A percentile compares a stretch with the other conserved stretches of the same genome.
phyloP scores from a whole-genome alignment of 345 rosid genomes.

The Murraya koenigii region DNA sequence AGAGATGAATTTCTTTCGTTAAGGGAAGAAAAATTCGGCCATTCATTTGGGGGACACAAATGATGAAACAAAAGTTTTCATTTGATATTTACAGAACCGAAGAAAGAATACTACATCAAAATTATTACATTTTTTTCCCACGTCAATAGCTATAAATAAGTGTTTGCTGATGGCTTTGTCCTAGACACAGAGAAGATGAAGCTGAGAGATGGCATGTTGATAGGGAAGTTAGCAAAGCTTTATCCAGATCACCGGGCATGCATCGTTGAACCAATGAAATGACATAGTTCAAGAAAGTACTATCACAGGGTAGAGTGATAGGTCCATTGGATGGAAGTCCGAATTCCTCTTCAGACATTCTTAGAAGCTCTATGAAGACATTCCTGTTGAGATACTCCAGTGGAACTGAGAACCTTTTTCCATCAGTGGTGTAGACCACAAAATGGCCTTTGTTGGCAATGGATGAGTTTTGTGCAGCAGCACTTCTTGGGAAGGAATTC shows the following conservation, averaged over 20 bases:
- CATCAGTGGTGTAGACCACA: slow-evolving; percentile 20
- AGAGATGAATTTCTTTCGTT: background rate
- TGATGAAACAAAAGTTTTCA: background rate
- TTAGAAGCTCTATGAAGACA: slow-evolving; percentile 10
- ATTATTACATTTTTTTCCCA: background rate
- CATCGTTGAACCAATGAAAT: slow-evolving; percentile 15
- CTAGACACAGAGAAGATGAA: background rate
- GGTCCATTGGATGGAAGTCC: slow-evolving; percentile 9
- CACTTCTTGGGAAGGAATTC: slow-evolving; percentile 6
- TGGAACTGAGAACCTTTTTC: slow-evolving; percentile 18
- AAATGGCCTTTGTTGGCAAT: slow-evolving; percentile 24
- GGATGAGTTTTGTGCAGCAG: background rate
- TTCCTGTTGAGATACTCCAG: slow-evolving; percentile 16
- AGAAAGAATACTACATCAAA: background rate
- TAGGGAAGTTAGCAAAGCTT: slow-evolving; percentile 19
- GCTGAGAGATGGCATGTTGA: slow-evolving; percentile 7
- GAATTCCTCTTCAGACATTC: slow-evolving; percentile 18
- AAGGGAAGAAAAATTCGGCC: background rate
- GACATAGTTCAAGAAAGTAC: slow-evolving; percentile 20
- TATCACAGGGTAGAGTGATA: slow-evolving; percentile 32
- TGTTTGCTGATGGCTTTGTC: background rate
- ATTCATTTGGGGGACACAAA: background rate
- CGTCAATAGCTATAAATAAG: slow-evolving; percentile 11
- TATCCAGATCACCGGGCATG: slow-evolving; percentile 30
- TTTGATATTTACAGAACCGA: background rate